Base-by-base conservation (phyloP, 768 basidiomycete species). In the Agaricus subrufescens region DNA sequence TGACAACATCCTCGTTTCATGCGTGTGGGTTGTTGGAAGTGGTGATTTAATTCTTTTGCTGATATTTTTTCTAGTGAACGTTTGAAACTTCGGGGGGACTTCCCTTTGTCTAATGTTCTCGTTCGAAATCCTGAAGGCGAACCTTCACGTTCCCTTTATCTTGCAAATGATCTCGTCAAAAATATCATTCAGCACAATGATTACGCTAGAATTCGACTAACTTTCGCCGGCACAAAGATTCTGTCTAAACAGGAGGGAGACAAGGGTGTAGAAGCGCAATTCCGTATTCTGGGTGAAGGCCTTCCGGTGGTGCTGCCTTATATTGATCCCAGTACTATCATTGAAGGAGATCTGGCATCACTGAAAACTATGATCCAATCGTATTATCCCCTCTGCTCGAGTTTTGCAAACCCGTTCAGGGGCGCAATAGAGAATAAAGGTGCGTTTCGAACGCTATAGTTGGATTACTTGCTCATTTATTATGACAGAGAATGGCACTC, bases 171-270 rank as follows among this genome's bases (percentile, higher is more conserved):
- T 62, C 74, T 90, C 62, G 88, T 96, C 66, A 92, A 90, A 69
- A 71, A 76, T n/a, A 76, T 98, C 58, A 79, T 98, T 55, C 65
- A 75, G 51, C 74, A 86, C 66, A 99, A 98, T 67, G 86, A 92
- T 66, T 95, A 87, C 67, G 80, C 82, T 29, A 85, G 87, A 27
- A 79, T 98, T 54, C 85, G 97, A 1, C 83, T 99, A 51, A 86
- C 94, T 63, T 85, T 90, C 12, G 89, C 91, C n/a, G 97, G 97
- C 19, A 94, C 94, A 40, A 96, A 97, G 69, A 85, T 94, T 11
- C 89, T 98, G 69, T 82, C 85, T 5, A 90, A 92, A 65, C 95
- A 98, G 68, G 95, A 96, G 58, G 83, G 82, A 2, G 83, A 79
- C 1, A 81, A 81, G 44, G 84, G 79, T 3, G 66, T 66, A 39